These are phyloP conservation scores for Acacia concinna DNA, from an alignment of 331 rosid genomes.

Conservation along the genomic window DNA sequence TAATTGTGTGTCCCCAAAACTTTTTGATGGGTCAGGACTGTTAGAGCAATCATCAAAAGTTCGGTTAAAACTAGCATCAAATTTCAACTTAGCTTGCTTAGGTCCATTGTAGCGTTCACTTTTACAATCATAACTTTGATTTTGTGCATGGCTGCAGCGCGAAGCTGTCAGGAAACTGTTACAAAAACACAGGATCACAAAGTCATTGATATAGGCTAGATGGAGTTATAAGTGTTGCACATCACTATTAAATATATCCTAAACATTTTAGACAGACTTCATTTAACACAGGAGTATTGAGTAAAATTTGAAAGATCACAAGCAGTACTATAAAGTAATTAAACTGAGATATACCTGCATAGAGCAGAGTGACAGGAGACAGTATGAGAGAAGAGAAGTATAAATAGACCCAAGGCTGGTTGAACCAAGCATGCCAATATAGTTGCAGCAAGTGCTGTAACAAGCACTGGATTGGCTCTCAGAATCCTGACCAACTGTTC, in stretches of 20 bases:
- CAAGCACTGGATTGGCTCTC: conserved; percentile 62
- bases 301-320: not conserved
- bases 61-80: conserved; percentile 51
- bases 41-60: conserved; percentile 49
- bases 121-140: conserved; percentile 44
- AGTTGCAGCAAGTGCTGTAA: conserved; percentile 68
- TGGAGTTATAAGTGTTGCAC: not conserved
- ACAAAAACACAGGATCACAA: conserved; percentile 48
- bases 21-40: conserved; percentile 68
- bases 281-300: not conserved
- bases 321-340: too few relatives aligned
- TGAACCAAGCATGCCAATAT: conserved; percentile 80
- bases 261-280: not conserved
- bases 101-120: conserved; percentile 44
- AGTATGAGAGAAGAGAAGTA: conserved; percentile 71
- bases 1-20: conserved; percentile 79
- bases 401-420: conserved; percentile 74
- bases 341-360: conserved; percentile 67
- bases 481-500: conserved; percentile 71
- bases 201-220: not conserved
- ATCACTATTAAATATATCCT: not conserved
- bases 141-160: conserved; percentile 63
- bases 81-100: conserved; percentile 47
- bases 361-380: conserved; percentile 83
- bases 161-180: conserved; percentile 85